Percentiles rank a stretch among this genome's conserved stretches.
Conservation (phyloP, 2,329 filamentous ascomycete species). For the Colletotrichum sp. region DNA sequence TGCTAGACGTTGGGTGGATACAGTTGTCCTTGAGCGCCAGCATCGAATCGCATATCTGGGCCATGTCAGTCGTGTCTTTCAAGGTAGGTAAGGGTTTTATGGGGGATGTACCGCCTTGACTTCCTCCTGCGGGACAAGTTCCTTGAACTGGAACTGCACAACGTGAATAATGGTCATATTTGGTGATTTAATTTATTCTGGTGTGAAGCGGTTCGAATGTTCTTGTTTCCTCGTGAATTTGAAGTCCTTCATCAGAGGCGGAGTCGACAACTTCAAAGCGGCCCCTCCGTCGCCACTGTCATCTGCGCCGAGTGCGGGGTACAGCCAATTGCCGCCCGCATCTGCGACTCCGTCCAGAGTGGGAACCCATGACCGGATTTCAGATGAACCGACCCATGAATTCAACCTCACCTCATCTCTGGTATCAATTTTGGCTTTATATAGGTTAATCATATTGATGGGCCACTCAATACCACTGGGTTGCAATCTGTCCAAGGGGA, state of each 20-base stretch:
- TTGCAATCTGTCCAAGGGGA: too few species aligned
- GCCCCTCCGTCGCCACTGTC: neutral
- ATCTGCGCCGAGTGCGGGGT: neutral
- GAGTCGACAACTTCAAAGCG: neutral
- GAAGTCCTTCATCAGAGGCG: neutral
- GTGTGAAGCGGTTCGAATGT: accelerated
- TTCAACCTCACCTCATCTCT: neutral
- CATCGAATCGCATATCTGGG: constrained; percentile 34
- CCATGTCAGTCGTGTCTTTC: neutral
- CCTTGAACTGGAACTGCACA: constrained; percentile 71
- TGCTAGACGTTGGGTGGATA: constrained; percentile 62
- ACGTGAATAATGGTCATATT: constrained; percentile 71
- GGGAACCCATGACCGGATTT: neutral
- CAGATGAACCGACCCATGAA: neutral
- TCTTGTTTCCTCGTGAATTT: neutral
- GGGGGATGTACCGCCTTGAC: constrained; percentile 57
- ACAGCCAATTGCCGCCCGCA: neutral
- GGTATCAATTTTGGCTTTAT: neutral
- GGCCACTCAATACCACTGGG: too few species aligned
- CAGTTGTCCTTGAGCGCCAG: constrained; percentile 63
- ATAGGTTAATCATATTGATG: neutral
- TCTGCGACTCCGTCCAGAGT: neutral
- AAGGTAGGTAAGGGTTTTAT: neutral
- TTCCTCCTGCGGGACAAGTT: constrained; percentile 48
- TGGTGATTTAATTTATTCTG: neutral